Conservation (phyloP, 441 rosid species). For the Isatis lusitanica region DNA sequence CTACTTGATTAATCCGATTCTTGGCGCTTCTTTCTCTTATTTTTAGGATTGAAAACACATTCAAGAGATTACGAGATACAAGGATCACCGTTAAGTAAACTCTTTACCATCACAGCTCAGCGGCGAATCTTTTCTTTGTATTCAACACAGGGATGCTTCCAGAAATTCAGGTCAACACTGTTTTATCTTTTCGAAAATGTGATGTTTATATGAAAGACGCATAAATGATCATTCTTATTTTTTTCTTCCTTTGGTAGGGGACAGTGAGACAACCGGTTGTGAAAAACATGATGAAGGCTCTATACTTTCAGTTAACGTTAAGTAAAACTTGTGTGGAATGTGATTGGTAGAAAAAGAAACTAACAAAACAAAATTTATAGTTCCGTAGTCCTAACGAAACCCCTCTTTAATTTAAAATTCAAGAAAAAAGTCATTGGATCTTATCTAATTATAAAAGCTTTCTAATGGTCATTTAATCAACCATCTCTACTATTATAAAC, state of each 20-base stretch:
- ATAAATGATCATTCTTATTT: neutral
- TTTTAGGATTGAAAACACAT: conserved; percentile 3
- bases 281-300: conserved; percentile 22
- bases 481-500: neutral
- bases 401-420: neutral
- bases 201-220: neutral
- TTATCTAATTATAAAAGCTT: neutral
- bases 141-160: conserved; percentile 22
- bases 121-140: conserved; percentile 3
- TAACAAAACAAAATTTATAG: neutral
- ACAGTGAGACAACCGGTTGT: conserved; percentile 1
- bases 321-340: too few relatives aligned
- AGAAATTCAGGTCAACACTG: conserved; percentile 7
- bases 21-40: neutral
- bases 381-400: neutral
- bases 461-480: neutral
- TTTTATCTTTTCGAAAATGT: neutral
- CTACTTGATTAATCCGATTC: neutral
- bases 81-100: conserved; percentile 9
- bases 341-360: neutral
- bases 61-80: conserved; percentile 21
- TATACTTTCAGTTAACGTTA: conserved; percentile 5
- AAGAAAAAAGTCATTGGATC: neutral
- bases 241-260: neutral
- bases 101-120: neutral